Evolutionary conservation across 345 rosid genomes (phyloP), one percentile per base, ranked within the genome.

Genomic region (Salix arbutifolia): DNA sequence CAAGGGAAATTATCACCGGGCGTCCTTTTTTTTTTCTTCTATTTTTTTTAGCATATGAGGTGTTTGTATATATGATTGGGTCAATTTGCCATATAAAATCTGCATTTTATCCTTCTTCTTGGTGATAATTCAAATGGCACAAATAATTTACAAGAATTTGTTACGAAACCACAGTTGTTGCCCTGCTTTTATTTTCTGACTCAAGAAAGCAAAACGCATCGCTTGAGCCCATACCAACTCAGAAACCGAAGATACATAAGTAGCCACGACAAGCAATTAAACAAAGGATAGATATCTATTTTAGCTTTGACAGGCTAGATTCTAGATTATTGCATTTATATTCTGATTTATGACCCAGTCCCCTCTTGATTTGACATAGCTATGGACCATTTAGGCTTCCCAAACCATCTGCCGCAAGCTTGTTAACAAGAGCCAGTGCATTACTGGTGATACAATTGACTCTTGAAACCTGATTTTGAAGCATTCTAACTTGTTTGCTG

Each of bases 361-460:
- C 16, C 44, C 35, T 3, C 44, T 10, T 13, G 58, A 50, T 68
- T 40, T 21, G n/a, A 48, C 4, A 21, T 40, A 14, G 37, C 37
- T 42, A 81, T 44, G 76, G 83, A 66, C 74, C 58, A 8, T 31
- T 31, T 18, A 69, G 46, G 73, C 76, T 77, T 28, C 50, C 67
- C 68, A 86, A 73, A 23, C 93, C 91, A 50, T 86, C 65, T 18
- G 92, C 80, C 0, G 91, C 93, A 26, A 95, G 92, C 75, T 88
- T 91, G 77, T 89, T 91, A 26, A 88, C 88, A 71, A 93, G 91
- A 73, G 97, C 99, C 75, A 93, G 86, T 5, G 99, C 93, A 67
- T 90, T 95, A 65, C 98, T 95, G 0, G 96, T 83, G 12, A 90
- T 25, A 74, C 90, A 90, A 65, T 85, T 76, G 21, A 81, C 79